phyloP scores from a whole-genome alignment of 1,284 basidiomycete species.

The Cutaneotrichosporon arboriforme region DNA sequence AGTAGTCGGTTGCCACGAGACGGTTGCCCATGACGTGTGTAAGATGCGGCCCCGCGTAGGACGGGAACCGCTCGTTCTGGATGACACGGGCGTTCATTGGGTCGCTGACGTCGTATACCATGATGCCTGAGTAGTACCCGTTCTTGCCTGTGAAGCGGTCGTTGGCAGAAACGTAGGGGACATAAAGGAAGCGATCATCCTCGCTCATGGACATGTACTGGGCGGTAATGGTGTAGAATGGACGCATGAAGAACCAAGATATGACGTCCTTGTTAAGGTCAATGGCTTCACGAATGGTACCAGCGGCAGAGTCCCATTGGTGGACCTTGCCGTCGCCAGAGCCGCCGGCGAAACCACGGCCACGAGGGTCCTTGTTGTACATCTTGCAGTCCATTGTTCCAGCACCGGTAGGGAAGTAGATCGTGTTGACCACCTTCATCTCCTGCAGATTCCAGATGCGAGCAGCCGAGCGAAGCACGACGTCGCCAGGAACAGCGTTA shows the following conservation, averaged over 20 bases:
- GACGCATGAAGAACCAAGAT: slow-evolving; percentile 1
- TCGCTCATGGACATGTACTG: slow-evolving; percentile 13
- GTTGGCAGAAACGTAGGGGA: slow-evolving; percentile 10
- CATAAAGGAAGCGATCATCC: slow-evolving; percentile 15
- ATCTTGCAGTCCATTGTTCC: slow-evolving; percentile 14
- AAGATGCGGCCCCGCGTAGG: slow-evolving; percentile 15
- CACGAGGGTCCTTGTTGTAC: slow-evolving; percentile 5
- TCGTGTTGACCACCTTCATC: slow-evolving; percentile 8
- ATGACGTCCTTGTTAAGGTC: slow-evolving; percentile 11
- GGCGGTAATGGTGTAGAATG: slow-evolving; percentile 11
- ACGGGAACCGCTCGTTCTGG: slow-evolving; percentile 10
- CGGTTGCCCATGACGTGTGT: slow-evolving; percentile 13
- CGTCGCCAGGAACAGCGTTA: slow-evolving; percentile 6
- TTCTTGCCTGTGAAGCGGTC: slow-evolving; percentile 3
- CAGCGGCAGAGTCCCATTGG: slow-evolving; percentile 8
- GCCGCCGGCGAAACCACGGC: slow-evolving; percentile 15
- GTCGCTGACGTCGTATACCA: slow-evolving; percentile 10
- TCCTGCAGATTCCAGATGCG: slow-evolving; percentile 13
- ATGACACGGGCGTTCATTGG: slow-evolving; percentile 4
- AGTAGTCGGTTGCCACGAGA: slow-evolving; percentile 14
- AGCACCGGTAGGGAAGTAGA: slow-evolving; percentile 9
- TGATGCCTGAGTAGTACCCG: slow-evolving; percentile 13
- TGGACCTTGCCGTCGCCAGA: slow-evolving; percentile 14
- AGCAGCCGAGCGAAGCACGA: slow-evolving; percentile 3
- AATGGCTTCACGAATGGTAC: slow-evolving; percentile 6